Conservation (phyloP, 441 rosid genomes). For the Gossypium lobatum region DNA sequence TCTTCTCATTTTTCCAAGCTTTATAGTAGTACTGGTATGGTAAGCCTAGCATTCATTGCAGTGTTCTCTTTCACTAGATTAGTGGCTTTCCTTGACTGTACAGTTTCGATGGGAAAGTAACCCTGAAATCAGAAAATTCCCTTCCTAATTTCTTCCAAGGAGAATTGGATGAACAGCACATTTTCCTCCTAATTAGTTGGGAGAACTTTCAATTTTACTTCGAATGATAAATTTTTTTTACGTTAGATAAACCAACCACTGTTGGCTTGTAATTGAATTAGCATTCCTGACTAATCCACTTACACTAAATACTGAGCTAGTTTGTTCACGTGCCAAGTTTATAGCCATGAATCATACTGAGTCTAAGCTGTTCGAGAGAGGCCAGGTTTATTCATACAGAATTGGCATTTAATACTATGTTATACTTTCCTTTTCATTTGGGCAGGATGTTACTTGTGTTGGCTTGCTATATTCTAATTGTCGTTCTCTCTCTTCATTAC, state of each 20-base stretch:
- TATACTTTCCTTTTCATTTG: background rate
- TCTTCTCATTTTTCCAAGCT: background rate
- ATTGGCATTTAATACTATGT: background rate
- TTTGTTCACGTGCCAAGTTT: background rate
- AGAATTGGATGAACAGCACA: background rate
- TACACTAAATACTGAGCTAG: background rate
- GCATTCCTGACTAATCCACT: background rate
- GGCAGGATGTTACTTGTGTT: background rate
- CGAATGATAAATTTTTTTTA: background rate
- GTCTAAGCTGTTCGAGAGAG: constrained; percentile 4
- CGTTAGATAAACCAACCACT: background rate
- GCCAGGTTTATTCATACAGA: background rate
- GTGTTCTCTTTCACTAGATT: background rate
- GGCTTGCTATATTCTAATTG: background rate
- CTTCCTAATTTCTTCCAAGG: background rate
- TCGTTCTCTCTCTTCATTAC: background rate
- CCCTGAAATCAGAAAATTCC: background rate
- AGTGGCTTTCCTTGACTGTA: background rate
- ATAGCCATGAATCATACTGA: background rate
- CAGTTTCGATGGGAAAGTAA: background rate
- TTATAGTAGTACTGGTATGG: background rate
- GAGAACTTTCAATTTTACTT: background rate
- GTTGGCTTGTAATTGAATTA: background rate
- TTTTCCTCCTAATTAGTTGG: constrained; percentile 1
- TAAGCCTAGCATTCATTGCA: background rate